A percentile compares a stretch with the other conserved stretches of the same genome.
Evolutionary conservation across 345 rosid genomes (phyloP).

Genomic region (Syzygium aromaticum): DNA sequence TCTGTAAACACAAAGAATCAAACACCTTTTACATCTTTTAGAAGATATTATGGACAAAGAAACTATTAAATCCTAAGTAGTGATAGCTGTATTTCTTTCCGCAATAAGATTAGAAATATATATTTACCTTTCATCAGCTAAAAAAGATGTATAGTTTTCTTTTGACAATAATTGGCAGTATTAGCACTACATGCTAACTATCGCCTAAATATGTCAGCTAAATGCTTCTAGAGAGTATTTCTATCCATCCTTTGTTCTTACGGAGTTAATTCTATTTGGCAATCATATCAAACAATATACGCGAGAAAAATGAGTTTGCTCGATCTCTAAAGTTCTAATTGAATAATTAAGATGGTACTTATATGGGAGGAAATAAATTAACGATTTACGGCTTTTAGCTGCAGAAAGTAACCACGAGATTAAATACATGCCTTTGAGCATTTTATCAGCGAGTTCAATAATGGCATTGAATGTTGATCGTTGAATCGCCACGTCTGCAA

Average conservation of each 20-base stretch:
- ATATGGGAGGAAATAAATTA: neutral
- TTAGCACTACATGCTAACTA: neutral
- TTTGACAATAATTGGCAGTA: neutral
- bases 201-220: neutral
- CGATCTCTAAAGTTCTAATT: neutral
- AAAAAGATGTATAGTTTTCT: neutral
- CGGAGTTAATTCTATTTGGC: neutral
- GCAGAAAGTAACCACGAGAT: neutral
- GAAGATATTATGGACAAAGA: neutral
- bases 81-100: neutral
- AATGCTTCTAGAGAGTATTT: neutral
- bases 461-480: accelerated
- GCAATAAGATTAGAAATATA: neutral
- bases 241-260: neutral
- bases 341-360: neutral
- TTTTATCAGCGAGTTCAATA: neutral
- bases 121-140: neutral
- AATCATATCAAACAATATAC: neutral
- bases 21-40: neutral
- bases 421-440: neutral
- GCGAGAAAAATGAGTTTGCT: neutral
- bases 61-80: neutral
- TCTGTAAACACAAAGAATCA: neutral
- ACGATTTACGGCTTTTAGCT: neutral
- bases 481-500: accelerated